phyloP scores from a whole-genome alignment of 306 rosid species.

The Myrica gale region DNA sequence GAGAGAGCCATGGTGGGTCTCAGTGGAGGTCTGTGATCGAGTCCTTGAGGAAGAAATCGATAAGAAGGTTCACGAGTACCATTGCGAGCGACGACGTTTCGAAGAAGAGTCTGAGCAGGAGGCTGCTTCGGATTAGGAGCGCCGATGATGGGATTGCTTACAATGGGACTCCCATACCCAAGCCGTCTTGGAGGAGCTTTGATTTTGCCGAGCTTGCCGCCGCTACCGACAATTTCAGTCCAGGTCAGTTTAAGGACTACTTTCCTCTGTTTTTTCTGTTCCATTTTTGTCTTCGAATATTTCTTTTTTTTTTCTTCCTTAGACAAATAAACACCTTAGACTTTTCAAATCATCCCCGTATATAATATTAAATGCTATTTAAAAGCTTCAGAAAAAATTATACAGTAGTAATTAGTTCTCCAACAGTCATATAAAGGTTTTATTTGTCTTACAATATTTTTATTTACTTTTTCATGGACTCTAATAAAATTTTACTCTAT shows the following conservation, averaged over 20 bases:
- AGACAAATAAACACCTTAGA: no score
- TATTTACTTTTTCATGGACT: no score
- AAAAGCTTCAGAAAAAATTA: no score
- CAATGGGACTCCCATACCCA: constrained; percentile 38
- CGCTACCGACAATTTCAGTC: constrained; percentile 64
- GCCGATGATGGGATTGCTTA: constrained; percentile 46
- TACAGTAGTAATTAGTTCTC: no score
- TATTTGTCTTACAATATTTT: no score
- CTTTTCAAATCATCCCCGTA: no score
- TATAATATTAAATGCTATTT: no score
- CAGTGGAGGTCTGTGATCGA: constrained; percentile 67
- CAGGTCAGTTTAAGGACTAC: constrained; percentile 38
- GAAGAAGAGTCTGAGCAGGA: constrained; percentile 48
- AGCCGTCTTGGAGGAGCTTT: constrained; percentile 85
- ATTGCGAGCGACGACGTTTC: constrained; percentile 45
- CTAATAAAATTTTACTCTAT: no score
- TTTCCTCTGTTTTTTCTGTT: background rate
- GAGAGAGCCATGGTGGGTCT: constrained; percentile 26
- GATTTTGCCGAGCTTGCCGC: constrained; percentile 60
- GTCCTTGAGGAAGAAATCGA: constrained; percentile 53
- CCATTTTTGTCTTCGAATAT: no score
- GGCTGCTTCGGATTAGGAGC: constrained; percentile 58
- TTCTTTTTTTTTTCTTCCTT: no score
- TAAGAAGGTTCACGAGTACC: constrained; percentile 48
- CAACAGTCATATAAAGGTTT: no score